These are phyloP conservation scores for Tephrocybe sp. DNA, from an alignment of 768 basidiomycete species.

Conservation along the genomic window DNA sequence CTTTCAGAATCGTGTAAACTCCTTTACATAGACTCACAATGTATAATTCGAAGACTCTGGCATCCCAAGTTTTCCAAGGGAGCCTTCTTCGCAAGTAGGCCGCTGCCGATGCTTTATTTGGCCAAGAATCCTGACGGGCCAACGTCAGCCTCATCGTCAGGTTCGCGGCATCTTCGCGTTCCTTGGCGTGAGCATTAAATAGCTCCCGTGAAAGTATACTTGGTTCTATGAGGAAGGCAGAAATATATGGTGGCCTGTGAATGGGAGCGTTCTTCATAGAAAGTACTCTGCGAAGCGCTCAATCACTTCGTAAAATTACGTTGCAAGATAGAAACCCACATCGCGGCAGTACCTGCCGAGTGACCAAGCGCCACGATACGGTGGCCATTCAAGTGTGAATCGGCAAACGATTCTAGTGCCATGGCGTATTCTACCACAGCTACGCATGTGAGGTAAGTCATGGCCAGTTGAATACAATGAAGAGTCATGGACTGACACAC, in stretches of 20 bases:
- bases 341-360: constrained; percentile 29
- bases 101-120: constrained; percentile 23
- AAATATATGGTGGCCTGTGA: constrained; percentile 18
- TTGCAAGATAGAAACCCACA: constrained; percentile 20
- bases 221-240: constrained; percentile 33
- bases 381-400: constrained; percentile 17
- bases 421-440: constrained; percentile 25
- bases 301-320: not conserved
- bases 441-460: too few relatives aligned
- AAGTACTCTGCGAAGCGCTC: constrained; percentile 12
- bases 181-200: constrained; percentile 19
- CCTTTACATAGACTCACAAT: constrained; percentile 17
- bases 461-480: too few relatives aligned
- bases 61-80: constrained; percentile 31
- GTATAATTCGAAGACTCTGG: constrained; percentile 25
- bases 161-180: constrained; percentile 14
- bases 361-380: constrained; percentile 30
- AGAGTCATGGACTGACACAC: constrained; percentile 22
- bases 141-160: constrained; percentile 18
- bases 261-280: constrained; percentile 16
- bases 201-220: constrained; percentile 25
- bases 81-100: constrained; percentile 21
- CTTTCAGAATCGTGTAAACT: not conserved
- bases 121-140: constrained; percentile 26
- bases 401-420: constrained; percentile 13